Conservation (phyloP, 176 grass and related monocot species). For the Ampelocalamus luodianensis region DNA sequence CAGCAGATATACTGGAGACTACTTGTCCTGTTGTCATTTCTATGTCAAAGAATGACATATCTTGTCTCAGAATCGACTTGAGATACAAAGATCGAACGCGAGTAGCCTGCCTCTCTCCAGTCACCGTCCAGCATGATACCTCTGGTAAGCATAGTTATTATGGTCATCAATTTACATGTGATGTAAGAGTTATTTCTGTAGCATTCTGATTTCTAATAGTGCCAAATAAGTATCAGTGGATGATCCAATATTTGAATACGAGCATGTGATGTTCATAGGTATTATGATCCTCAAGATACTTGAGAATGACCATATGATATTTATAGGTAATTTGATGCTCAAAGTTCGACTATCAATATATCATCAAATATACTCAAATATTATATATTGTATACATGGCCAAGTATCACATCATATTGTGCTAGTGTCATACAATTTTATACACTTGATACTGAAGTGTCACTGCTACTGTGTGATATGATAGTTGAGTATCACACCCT, state of each 20-base stretch:
- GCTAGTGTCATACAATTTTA: background rate
- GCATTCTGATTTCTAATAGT: background rate
- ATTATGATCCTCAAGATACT: no score
- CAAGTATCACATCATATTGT: background rate
- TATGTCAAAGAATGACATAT: slow-evolving; percentile 74
- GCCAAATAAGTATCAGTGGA: background rate
- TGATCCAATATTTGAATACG: background rate
- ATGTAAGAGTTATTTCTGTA: slow-evolving; percentile 4
- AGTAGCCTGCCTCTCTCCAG: slow-evolving; percentile 68
- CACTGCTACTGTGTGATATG: background rate
- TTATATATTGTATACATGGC: background rate
- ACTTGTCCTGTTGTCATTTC: slow-evolving; percentile 64
- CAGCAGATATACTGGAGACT: slow-evolving; percentile 53
- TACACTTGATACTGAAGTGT: slow-evolving; percentile 9
- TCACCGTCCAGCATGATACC: slow-evolving; percentile 70
- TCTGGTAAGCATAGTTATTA: slow-evolving; percentile 45
- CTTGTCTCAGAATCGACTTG: slow-evolving; percentile 59
- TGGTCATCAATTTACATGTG: background rate
- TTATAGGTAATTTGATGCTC: background rate
- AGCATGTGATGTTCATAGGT: background rate
- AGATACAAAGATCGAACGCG: slow-evolving; percentile 63
- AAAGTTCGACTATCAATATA: background rate
- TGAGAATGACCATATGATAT: background rate
- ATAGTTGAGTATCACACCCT: background rate
- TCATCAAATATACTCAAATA: slow-evolving; percentile 15